Evolutionary conservation across 441 rosid species (phyloP).

Genomic region (Arabidopsis lyrata): DNA sequence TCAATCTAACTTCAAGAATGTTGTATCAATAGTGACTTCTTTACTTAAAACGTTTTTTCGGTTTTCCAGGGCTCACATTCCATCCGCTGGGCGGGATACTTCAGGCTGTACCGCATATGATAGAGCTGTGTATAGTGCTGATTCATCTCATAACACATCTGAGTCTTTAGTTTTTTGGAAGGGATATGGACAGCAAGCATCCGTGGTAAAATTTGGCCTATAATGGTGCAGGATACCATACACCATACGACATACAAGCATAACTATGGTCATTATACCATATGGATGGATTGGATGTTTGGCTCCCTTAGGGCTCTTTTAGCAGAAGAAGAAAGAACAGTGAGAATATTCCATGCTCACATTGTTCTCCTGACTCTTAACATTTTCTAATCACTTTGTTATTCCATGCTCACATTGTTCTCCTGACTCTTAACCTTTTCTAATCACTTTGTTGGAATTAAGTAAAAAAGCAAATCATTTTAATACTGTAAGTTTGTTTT

Average conservation of each 20-base stretch:
- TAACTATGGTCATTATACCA: constrained; percentile 84
- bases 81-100: constrained; percentile 86
- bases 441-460: constrained; percentile 9
- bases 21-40: neutral
- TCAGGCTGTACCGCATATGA: constrained; percentile 81
- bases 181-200: constrained; percentile 78
- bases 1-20: constrained; percentile 1
- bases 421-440: neutral
- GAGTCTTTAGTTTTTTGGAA: constrained; percentile 65
- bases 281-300: constrained; percentile 90
- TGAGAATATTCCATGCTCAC: constrained; percentile 30
- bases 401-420: too few relatives aligned
- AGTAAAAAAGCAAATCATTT: neutral
- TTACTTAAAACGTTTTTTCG: neutral
- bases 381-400: constrained; percentile 4
- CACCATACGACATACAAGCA: constrained; percentile 88
- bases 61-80: constrained; percentile 68
- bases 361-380: constrained; percentile 14
- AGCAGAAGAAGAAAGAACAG: constrained; percentile 50
- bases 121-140: constrained; percentile 68
- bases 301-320: constrained; percentile 76
- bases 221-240: constrained; percentile 93
- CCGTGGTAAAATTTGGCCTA: constrained; percentile 77
- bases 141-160: constrained; percentile 74
- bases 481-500: neutral